These are phyloP conservation scores for Solanum virginianum DNA, from an alignment of 257 asterid genomes.

Conservation along the genomic window DNA sequence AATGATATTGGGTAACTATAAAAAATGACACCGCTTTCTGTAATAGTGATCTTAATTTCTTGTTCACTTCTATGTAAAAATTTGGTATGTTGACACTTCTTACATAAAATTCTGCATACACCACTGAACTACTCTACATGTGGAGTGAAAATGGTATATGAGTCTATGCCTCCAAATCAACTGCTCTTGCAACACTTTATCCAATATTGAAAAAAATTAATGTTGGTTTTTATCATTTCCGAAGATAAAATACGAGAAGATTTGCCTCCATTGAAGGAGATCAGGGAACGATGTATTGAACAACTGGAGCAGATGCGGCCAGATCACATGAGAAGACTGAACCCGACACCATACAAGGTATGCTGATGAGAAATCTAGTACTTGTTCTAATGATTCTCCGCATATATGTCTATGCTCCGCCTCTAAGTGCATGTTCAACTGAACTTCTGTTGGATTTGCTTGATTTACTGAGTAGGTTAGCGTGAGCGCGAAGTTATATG, in stretches of 20 bases:
- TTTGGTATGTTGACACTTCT: not conserved
- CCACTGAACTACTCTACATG: not conserved
- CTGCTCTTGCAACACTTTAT: not conserved
- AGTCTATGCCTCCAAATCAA: not conserved
- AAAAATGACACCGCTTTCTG: not conserved
- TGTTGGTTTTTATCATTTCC: not conserved
- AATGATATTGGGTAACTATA: not conserved
- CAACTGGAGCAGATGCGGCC: conserved; percentile 81
- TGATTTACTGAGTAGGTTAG: conserved; percentile 56
- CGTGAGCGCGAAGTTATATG: conserved; percentile 80
- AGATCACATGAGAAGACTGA: conserved; percentile 95
- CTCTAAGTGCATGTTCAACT: not conserved
- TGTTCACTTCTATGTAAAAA: not conserved
- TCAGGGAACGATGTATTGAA: conserved; percentile 61
- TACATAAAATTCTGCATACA: not conserved
- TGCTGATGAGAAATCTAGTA: not conserved
- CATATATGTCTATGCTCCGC: not conserved
- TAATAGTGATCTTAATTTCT: not conserved
- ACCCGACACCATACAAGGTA: conserved; percentile 99
- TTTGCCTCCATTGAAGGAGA: conserved; percentile 43
- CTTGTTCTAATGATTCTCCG: not conserved
- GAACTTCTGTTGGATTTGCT: not conserved
- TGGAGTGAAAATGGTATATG: not conserved
- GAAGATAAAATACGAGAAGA: conserved; percentile 60
- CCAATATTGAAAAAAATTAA: not conserved